A percentile compares a stretch with the other conserved stretches of the same genome.
Conservation (phyloP, 441 rosid genomes). For the Populus hybrid region DNA sequence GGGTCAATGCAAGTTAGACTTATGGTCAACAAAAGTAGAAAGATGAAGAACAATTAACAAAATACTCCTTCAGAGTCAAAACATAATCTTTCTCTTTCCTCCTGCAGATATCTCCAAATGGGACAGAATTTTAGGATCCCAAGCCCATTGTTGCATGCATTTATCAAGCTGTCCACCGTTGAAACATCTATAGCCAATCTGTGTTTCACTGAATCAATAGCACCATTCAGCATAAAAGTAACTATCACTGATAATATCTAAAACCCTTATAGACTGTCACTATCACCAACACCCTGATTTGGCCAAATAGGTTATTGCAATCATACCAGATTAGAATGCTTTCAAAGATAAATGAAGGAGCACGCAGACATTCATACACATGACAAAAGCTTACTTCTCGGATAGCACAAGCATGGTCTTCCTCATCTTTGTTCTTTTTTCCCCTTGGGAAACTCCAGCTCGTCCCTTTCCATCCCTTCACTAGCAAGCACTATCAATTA, state of each 20-base stretch:
- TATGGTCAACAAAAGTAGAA: not conserved
- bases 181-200: not conserved
- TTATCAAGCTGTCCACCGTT: not conserved
- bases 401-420: constrained; percentile 93
- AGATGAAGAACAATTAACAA: not conserved
- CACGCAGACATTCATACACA: not conserved
- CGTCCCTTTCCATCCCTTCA: constrained; percentile 98
- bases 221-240: not conserved
- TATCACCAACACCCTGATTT: not conserved
- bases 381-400: constrained; percentile 66
- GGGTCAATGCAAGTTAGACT: not conserved
- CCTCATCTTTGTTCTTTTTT: constrained; percentile 97
- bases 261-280: not conserved
- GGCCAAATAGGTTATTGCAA: not conserved
- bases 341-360: constrained; percentile 4
- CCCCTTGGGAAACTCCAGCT: constrained; percentile 99
- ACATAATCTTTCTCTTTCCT: not conserved
- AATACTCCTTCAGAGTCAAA: not conserved
- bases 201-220: not conserved
- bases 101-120: constrained; percentile 1
- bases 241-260: not conserved
- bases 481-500: constrained; percentile 74
- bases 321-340: constrained; percentile 7
- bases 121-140: not conserved
- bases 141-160: not conserved